phyloP scores from a whole-genome alignment of 352 stramenopile species.

The Phytophthora megakarya region DNA sequence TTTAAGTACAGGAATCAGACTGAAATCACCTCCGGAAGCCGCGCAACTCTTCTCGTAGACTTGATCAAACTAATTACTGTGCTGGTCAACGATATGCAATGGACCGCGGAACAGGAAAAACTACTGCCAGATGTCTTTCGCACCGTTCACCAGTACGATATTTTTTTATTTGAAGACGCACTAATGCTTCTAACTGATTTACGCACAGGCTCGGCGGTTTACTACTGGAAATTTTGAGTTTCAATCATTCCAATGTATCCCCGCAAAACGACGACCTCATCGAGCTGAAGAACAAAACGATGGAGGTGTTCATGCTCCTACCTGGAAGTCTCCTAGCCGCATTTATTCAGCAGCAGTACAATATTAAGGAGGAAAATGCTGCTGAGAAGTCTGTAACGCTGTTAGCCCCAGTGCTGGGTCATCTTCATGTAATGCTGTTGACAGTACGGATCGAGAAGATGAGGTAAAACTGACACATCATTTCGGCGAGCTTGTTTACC shows the following conservation, averaged over 20 bases:
- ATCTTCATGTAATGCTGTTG: constrained; percentile 64
- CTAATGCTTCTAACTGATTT: neutral
- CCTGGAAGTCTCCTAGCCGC: constrained; percentile 44
- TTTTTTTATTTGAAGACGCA: neutral
- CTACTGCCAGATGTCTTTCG: constrained; percentile 32
- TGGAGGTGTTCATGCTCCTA: constrained; percentile 73
- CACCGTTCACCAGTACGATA: constrained; percentile 31
- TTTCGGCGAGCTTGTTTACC: too few relatives aligned
- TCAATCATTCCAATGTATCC: constrained; percentile 36
- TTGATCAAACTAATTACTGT: constrained; percentile 65
- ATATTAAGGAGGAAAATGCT: neutral
- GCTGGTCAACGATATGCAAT: constrained; percentile 59
- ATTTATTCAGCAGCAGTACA: constrained; percentile 51
- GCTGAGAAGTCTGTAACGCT: neutral
- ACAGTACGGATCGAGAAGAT: constrained; percentile 66
- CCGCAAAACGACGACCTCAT: constrained; percentile 37
- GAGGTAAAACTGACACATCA: too few relatives aligned
- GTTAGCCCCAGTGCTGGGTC: constrained; percentile 42
- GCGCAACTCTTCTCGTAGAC: constrained; percentile 47
- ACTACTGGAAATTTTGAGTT: constrained; percentile 50
- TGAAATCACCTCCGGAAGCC: constrained; percentile 27
- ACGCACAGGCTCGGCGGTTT: constrained; percentile 45
- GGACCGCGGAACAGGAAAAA: constrained; percentile 42
- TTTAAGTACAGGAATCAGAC: constrained; percentile 24
- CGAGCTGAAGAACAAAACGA: constrained; percentile 64